Base-by-base conservation (phyloP, 768 basidiomycete species). In the Mycena venus region DNA sequence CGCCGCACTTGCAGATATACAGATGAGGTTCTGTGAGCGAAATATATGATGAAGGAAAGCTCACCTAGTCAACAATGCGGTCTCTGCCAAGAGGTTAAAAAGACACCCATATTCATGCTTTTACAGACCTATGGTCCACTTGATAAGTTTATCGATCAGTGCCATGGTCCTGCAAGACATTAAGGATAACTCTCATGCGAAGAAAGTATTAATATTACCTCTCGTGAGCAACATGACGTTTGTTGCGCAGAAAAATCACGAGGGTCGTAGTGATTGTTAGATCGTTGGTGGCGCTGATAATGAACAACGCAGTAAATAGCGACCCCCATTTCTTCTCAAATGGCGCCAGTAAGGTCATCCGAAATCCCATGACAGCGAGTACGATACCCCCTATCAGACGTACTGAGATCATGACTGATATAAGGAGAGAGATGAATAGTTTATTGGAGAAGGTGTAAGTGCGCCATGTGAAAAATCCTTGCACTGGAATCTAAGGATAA, bases 91-190 rank as follows among this genome's bases (percentile, higher is more conserved):
- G 25, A 42, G 8, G 29, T 51, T 8, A 53, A 14, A 21, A 15
- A 12, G 14, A 25, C 12, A 12, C 17, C 19, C 5, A 29, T 44
- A 12, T n/a, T 6, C 14, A 29, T 17, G 21, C 53, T 17, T 15
- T 27, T 8, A 68, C 67, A 7, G 5, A 68, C 67, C 67, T 21
- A 68, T 44, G 25, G 55, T 58, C 67, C 67, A 68, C 7, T 3
- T 10, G 31, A 68, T 59, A 15, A 68, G 17, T 68, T 68, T 68
- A 59, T 68, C 67, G 25, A 68, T 27, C 4, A 68, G 27, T 5
- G 42, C 38, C 4, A 25, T 11, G 4, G 67, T 68, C 29, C 67
- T 68, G 31, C 17, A 5, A 2, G 53, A 56, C 14, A 21, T 47
- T 7, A 47, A 4, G 7, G n/a, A 12, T 56, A n/a, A n/a, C n/a